These are phyloP conservation scores for Clonostachys solani DNA, from an alignment of 2,329 filamentous ascomycete species.

Conservation along the genomic window DNA sequence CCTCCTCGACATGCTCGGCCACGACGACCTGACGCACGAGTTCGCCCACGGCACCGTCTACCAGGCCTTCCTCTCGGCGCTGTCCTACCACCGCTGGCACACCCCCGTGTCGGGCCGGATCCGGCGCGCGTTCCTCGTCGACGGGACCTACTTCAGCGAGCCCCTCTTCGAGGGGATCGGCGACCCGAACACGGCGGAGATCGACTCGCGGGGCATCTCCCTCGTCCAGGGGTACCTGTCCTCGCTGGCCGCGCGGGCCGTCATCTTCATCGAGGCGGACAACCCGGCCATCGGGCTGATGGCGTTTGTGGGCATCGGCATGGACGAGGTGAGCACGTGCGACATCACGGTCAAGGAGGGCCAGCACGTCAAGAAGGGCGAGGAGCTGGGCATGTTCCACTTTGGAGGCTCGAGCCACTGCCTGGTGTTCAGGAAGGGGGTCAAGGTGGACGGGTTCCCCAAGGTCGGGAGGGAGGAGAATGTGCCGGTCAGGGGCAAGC, in stretches of 20 bases:
- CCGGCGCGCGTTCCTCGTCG: slow-evolving; percentile 49
- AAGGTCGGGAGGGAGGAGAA: slow-evolving; percentile 27
- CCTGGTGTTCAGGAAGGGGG: slow-evolving; percentile 58
- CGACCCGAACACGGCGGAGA: slow-evolving; percentile 19
- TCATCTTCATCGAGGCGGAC: slow-evolving; percentile 69
- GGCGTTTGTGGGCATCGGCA: slow-evolving; percentile 67
- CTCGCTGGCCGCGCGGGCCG: slow-evolving; percentile 61
- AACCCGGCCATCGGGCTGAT: slow-evolving; percentile 64
- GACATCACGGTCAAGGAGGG: slow-evolving; percentile 66
- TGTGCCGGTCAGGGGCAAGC: slow-evolving; percentile 28
- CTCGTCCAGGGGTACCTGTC: slow-evolving; percentile 63
- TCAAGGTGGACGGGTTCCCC: slow-evolving; percentile 38
- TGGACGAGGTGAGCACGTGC: slow-evolving; percentile 73
- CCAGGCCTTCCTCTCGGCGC: slow-evolving; percentile 63
- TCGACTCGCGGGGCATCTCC: slow-evolving; percentile 35
- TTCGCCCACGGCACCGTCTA: slow-evolving; percentile 65
- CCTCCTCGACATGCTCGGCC: slow-evolving; percentile 56
- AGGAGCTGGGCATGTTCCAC: slow-evolving; percentile 75
- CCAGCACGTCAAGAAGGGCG: slow-evolving; percentile 63
- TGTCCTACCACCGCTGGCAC: slow-evolving; percentile 72
- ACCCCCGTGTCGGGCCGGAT: slow-evolving; percentile 61
- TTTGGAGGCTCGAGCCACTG: slow-evolving; percentile 72
- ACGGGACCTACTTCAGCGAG: slow-evolving; percentile 68
- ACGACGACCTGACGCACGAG: slow-evolving; percentile 44
- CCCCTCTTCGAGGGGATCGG: slow-evolving; percentile 31